Base-by-base conservation (phyloP, 2,329 filamentous ascomycete species). In the Albophoma yamanashiensis region DNA sequence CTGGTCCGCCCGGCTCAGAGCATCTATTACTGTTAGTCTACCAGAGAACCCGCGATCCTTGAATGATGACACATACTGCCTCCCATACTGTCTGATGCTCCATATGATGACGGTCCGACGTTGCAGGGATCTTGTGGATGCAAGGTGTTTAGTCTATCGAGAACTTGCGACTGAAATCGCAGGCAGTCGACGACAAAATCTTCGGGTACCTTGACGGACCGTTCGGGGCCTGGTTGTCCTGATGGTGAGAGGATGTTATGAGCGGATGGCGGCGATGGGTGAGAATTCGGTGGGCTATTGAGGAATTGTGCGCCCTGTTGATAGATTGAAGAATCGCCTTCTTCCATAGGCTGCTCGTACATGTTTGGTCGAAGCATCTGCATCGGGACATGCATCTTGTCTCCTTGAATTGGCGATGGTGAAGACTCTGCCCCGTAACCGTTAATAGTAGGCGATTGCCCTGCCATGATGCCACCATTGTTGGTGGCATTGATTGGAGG, bases 151-250 rank as follows among this genome's bases (percentile, higher is more conserved):
- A 67, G 61, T 22, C 65, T 64, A 25, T 66, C 61, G 17, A 68
- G 45, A 14, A 69, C 45, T 55, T 68, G 67, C 4, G 63, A 58
- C 59, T 70, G 68, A 53, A 69, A 66, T 14, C 61, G 64, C 20
- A 69, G 55, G 50, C 65, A 69, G 59, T 70, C 65, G 45, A 68
- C 59, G 17, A 67, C 63, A 57, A 68, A 67, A 20, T 66, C 63
- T 4, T 66, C 63, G 9, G 64, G 62, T 3, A 62, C 52, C 17
- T 62, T 64, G 40, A 58, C 60, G 9, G 55, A 36, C 9, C 47
- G 57, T 5, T 65, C 65, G 31, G 55, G 11, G 4, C 56, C 58
- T 1, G 59, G 47, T 8, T 58, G 64, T 4, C 27, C 59, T 0
- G 65, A 62, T 5, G 67, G 65, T 2, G 67, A 67, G 15, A 65